Conservation (phyloP, 768 basidiomycete genomes). For the Mycena maculata region DNA sequence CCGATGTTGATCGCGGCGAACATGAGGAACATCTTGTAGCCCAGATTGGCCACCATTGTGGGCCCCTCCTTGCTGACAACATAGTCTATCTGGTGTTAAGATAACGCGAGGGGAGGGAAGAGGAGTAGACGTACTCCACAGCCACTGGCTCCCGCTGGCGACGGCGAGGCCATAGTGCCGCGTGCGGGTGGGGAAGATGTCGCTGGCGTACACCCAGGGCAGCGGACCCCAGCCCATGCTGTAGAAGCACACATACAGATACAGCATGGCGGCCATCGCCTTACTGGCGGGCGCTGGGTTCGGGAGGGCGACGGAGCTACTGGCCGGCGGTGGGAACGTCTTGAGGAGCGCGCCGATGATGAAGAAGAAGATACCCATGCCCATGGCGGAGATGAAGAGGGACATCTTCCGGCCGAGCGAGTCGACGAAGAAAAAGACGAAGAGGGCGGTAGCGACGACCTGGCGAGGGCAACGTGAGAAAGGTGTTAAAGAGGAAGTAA, state of each 20-base stretch:
- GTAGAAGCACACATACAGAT: conserved; percentile 90
- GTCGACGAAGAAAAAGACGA: conserved; percentile 77
- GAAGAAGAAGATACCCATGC: conserved; percentile 86
- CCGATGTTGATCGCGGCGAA: conserved; percentile 80
- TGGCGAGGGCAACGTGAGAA: conserved; percentile 51
- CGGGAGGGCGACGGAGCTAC: conserved; percentile 37
- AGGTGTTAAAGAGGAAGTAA: not conserved
- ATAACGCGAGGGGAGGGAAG: not conserved
- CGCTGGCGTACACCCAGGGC: conserved; percentile 73
- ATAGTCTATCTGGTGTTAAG: conserved; percentile 60
- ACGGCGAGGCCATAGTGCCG: conserved; percentile 82
- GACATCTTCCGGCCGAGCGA: conserved; percentile 75
- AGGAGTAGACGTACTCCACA: conserved; percentile 69
- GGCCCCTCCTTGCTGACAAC: conserved; percentile 79
- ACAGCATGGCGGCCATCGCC: conserved; percentile 89
- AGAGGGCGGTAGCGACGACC: conserved; percentile 72
- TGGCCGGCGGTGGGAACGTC: conserved; percentile 68
- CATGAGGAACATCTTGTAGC: conserved; percentile 83
- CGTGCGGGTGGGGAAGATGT: conserved; percentile 91
- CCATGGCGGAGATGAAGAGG: conserved; percentile 77
- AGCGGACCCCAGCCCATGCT: conserved; percentile 85
- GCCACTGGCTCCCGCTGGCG: conserved; percentile 84
- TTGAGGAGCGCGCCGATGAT: conserved; percentile 89
- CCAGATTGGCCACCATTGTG: conserved; percentile 65
- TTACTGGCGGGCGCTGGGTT: conserved; percentile 68